Conservation (phyloP, 345 rosid genomes). For the Bretschneidera sinensis region DNA sequence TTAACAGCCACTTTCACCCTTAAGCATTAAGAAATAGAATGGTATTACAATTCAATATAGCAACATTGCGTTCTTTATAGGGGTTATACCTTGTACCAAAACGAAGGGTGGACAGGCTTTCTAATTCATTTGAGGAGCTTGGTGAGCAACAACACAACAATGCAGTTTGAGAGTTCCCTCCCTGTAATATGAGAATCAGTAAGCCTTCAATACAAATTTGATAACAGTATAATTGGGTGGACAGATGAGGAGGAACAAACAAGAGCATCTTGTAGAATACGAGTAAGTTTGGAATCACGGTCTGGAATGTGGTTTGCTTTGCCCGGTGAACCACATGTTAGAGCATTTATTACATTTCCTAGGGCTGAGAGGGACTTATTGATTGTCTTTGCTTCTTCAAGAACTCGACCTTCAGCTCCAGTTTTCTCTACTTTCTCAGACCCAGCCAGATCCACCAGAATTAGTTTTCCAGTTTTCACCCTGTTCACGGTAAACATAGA, state of each 20-base stretch:
- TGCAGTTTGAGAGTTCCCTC: conserved; percentile 78
- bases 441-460: conserved; percentile 90
- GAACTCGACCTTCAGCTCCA: conserved; percentile 90
- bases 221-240: conserved; percentile 1
- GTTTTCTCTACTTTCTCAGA: conserved; percentile 94
- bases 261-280: conserved; percentile 82
- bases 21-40: background rate
- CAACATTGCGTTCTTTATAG: background rate
- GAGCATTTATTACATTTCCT: conserved; percentile 82
- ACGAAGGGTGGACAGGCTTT: conserved; percentile 82
- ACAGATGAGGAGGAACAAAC: conserved; percentile 35
- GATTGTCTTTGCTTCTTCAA: conserved; percentile 91
- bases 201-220: conserved; percentile 3
- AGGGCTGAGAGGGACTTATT: conserved; percentile 89
- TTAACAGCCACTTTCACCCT: background rate
- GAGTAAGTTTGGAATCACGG: conserved; percentile 93
- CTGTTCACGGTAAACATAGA: conserved; percentile 33
- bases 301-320: conserved; percentile 70
- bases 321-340: conserved; percentile 62
- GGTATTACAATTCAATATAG: background rate
- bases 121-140: conserved; percentile 68
- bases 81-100: conserved; percentile 76
- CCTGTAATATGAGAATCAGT: conserved; percentile 39
- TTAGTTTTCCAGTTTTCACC: conserved; percentile 57
- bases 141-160: conserved; percentile 93